Conservation (phyloP, 2,329 filamentous ascomycete species). For the Fusarium subglutinans region DNA sequence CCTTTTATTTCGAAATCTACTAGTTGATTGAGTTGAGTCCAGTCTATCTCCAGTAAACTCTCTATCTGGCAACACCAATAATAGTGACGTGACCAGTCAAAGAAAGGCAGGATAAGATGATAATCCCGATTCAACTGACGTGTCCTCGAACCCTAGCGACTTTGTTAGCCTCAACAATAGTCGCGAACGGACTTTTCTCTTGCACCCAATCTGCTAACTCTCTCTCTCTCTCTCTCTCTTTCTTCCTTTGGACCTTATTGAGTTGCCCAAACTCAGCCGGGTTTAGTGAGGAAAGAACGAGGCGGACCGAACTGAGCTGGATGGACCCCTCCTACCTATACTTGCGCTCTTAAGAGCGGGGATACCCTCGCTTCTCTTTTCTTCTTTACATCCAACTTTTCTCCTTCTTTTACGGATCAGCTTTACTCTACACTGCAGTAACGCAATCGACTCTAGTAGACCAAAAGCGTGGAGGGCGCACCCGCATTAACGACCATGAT, state of each 20-base stretch:
- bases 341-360: slow-evolving; percentile 13
- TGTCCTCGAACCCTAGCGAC: neutral
- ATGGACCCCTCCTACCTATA: slow-evolving; percentile 25
- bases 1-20: neutral
- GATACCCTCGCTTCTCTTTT: slow-evolving; percentile 14
- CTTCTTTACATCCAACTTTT: slow-evolving; percentile 23
- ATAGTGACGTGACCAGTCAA: neutral
- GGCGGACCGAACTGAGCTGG: slow-evolving; percentile 3
- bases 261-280: slow-evolving; percentile 1
- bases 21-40: slow-evolving; percentile 9
- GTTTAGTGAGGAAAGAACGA: slow-evolving; percentile 6
- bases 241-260: neutral
- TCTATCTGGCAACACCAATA: neutral
- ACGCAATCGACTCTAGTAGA: neutral
- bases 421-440: neutral
- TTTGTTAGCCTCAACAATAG: neutral
- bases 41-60: neutral
- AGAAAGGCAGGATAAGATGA: slow-evolving; percentile 1
- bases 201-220: neutral
- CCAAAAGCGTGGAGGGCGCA: neutral
- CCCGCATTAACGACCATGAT: neutral
- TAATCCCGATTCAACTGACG: neutral
- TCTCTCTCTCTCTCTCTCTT: neutral
- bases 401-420: neutral
- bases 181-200: neutral